phyloP scores from a whole-genome alignment of 106 monocot species.

The Vanilla planifolia region DNA sequence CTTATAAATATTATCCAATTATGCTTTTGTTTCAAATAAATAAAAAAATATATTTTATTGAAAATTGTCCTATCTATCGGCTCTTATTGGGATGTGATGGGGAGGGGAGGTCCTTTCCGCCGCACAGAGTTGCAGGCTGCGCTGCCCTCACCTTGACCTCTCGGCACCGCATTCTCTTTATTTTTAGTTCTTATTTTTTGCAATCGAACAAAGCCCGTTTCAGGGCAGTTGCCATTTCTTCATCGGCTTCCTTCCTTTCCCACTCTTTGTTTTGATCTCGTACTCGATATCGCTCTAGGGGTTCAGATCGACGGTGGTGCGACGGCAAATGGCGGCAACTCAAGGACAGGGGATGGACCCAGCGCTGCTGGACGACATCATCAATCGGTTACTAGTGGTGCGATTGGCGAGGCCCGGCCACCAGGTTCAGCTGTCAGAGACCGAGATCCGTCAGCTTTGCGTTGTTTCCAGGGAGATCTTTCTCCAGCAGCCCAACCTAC shows the following conservation, averaged over 20 bases:
- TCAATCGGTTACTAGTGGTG: conserved; percentile 41
- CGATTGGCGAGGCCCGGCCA: conserved; percentile 38
- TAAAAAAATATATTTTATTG: no score
- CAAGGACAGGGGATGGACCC: conserved; percentile 30
- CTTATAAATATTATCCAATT: no score
- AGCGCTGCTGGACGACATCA: conserved; percentile 43
- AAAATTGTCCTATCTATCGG: no score
- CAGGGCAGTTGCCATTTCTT: not conserved
- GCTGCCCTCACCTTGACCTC: not conserved
- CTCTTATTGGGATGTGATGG: no score
- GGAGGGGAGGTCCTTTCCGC: no score
- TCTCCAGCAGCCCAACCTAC: conserved; percentile 41
- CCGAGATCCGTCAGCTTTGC: conserved; percentile 52
- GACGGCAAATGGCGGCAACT: conserved; percentile 11
- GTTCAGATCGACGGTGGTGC: not conserved
- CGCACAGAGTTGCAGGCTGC: no score
- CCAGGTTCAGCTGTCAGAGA: conserved; percentile 51
- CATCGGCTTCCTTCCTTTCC: not conserved
- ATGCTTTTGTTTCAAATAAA: no score
- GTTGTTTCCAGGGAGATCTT: conserved; percentile 49
- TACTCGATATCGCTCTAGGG: not conserved
- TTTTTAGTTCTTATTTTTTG: not conserved
- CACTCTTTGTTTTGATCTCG: not conserved
- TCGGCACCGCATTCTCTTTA: not conserved
- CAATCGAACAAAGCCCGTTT: not conserved